Percentiles rank a stretch among this genome's conserved stretches.
Conservation (phyloP, 306 rosid genomes). For the Sechiopsis laciniata region DNA sequence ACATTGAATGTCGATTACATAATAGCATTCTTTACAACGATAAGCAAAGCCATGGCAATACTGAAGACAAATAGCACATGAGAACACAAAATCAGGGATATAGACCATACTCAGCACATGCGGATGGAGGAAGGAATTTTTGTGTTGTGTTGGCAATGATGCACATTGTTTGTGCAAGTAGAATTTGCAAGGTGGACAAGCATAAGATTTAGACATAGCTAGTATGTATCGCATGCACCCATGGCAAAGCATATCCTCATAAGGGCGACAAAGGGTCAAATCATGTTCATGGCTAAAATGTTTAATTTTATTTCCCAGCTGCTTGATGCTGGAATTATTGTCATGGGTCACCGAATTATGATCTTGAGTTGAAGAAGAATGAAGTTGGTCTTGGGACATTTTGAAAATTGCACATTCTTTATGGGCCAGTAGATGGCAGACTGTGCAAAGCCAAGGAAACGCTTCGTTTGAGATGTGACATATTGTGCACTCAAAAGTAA, state of each 20-base stretch:
- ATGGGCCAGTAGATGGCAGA: background rate
- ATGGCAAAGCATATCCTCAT: background rate
- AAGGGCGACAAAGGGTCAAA: background rate
- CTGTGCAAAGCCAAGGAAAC: background rate
- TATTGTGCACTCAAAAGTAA: background rate
- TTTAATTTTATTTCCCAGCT: background rate
- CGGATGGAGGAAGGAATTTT: background rate
- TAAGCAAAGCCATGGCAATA: slow-evolving; percentile 5
- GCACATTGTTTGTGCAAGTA: background rate
- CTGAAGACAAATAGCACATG: background rate
- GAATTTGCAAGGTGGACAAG: background rate
- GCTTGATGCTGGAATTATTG: no score
- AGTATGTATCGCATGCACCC: background rate
- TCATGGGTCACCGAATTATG: no score
- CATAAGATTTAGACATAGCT: background rate
- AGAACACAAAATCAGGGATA: background rate
- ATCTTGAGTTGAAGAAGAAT: no score
- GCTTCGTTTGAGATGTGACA: background rate
- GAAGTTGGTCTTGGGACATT: background rate
- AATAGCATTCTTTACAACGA: background rate
- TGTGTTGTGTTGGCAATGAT: background rate
- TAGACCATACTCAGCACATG: background rate
- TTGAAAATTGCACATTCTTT: background rate
- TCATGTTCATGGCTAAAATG: slow-evolving; percentile 1
- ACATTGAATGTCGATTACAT: background rate